Evolutionary conservation across 208 protist species (phyloP).

Genomic region (Leishmania amazonensis): DNA sequence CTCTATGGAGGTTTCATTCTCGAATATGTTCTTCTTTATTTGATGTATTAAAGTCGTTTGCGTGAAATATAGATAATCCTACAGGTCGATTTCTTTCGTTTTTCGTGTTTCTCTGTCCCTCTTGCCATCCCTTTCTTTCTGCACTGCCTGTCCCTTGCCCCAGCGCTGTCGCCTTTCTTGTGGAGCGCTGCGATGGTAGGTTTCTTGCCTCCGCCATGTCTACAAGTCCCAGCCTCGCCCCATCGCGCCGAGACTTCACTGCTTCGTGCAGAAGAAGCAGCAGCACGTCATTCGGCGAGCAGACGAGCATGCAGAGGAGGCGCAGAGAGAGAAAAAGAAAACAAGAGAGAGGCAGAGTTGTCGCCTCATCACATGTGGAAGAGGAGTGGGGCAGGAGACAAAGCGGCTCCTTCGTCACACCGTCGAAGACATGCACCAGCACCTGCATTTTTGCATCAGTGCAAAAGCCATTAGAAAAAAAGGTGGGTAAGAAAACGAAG

Average conservation of each 20-base stretch:
- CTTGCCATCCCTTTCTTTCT: not conserved
- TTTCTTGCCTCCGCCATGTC: not conserved
- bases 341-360: not conserved
- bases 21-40: not conserved
- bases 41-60: not conserved
- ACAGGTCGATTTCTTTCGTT: not conserved
- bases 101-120: no score
- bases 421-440: not conserved
- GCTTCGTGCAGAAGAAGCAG: not conserved
- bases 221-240: not conserved
- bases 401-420: not conserved
- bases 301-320: not conserved
- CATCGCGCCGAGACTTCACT: not conserved
- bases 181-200: not conserved
- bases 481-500: not conserved
- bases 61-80: not conserved
- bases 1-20: not conserved
- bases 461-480: not conserved
- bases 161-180: not conserved
- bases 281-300: not conserved
- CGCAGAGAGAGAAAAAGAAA: not conserved
- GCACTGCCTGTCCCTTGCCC: not conserved
- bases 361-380: not conserved
- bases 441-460: not conserved
- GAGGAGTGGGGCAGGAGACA: not conserved